phyloP scores from a whole-genome alignment of 2,329 filamentous ascomycete species.

The Colletotrichum sp. region DNA sequence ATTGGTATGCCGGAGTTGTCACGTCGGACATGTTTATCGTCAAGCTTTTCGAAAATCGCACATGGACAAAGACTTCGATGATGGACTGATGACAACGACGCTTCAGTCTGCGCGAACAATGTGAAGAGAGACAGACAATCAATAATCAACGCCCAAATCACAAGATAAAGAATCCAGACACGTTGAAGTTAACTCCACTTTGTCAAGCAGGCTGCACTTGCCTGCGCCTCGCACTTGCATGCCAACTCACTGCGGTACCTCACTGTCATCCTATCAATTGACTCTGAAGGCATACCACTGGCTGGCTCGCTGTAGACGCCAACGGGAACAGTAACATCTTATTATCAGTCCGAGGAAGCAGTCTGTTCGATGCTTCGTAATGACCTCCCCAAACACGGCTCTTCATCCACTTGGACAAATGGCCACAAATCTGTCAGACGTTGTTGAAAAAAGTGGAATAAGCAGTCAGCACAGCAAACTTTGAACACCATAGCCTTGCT shows the following conservation, averaged over 20 bases:
- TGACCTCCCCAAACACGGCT: rapidly evolving
- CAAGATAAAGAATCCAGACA: too few species aligned
- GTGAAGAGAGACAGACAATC: too few species aligned
- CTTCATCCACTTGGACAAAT: too few species aligned
- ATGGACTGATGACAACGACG: not conserved
- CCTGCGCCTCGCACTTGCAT: not conserved
- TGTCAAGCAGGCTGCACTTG: not conserved
- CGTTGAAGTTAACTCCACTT: too few species aligned
- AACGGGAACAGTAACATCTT: too few species aligned
- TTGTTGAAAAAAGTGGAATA: slow-evolving; percentile 17
- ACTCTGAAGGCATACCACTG: rapidly evolving
- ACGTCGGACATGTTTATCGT: not conserved
- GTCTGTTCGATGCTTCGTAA: too few species aligned
- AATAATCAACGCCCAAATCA: too few species aligned
- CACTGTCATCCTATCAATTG: not conserved
- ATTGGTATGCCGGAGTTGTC: rapidly evolving
- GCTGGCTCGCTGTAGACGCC: rapidly evolving
- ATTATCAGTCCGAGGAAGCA: too few species aligned
- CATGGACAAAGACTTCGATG: rapidly evolving
- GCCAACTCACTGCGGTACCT: not conserved
- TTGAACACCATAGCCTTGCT: not conserved
- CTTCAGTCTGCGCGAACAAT: not conserved
- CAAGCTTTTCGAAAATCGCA: rapidly evolving
- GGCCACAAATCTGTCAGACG: not conserved
- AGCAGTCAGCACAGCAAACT: slow-evolving; percentile 22